phyloP scores from a whole-genome alignment of 179 eudicot genomes.

The Heliamphora pulchella region DNA sequence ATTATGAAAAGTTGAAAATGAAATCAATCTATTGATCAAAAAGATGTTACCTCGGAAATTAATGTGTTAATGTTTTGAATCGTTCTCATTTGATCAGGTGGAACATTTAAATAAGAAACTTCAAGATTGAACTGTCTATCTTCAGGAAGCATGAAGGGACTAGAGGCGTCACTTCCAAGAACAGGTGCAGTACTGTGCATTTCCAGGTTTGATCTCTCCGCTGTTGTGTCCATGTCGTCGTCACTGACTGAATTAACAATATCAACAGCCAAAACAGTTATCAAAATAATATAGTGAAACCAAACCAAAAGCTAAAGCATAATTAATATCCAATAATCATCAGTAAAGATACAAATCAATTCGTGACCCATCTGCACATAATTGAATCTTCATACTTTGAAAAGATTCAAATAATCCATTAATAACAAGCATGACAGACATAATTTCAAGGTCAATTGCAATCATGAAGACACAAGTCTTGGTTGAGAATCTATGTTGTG shows the following conservation, averaged over 20 bases:
- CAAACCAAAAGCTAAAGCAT: background rate
- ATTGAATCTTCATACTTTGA: background rate
- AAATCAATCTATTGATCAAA: background rate
- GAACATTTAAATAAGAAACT: conserved; percentile 45
- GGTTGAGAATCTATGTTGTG: no score
- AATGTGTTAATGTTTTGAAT: conserved; percentile 68
- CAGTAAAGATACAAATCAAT: background rate
- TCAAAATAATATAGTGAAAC: background rate
- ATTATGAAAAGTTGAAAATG: background rate
- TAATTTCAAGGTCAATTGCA: background rate
- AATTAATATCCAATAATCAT: background rate
- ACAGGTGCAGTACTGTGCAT: conserved; percentile 21
- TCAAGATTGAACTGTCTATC: conserved; percentile 35
- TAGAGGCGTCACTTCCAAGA: conserved; percentile 30
- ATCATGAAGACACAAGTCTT: background rate
- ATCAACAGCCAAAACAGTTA: conserved; percentile 14
- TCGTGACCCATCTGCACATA: background rate
- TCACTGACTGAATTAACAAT: conserved; percentile 12
- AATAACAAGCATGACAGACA: background rate
- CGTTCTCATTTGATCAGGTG: conserved; percentile 74
- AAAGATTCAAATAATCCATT: background rate
- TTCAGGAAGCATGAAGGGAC: conserved; percentile 30
- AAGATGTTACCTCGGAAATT: conserved; percentile 63
- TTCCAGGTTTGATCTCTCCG: conserved; percentile 32
- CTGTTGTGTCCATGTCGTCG: conserved; percentile 18